Evolutionary conservation across 2,329 filamentous ascomycete genomes (phyloP), one percentile per base, ranked within the genome.

Genomic region (Sporothrix schenckii): DNA sequence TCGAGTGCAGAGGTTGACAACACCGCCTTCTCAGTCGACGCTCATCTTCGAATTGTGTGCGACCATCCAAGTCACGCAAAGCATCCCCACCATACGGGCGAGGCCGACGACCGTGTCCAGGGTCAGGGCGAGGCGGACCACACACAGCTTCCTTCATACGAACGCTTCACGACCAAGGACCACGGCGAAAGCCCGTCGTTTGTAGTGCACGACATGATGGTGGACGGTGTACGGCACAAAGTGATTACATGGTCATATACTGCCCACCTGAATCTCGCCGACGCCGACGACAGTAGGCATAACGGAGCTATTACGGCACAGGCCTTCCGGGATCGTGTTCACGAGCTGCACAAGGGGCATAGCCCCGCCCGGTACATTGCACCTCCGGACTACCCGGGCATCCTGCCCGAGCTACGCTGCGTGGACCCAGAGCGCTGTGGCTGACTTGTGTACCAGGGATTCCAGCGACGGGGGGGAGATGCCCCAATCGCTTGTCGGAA

Each of bases 391-490:
- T 11, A 69, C 41, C 66, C 50, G 9, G 66, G 70, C 4, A 69
- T 61, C 7, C 44, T 60, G 6, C 66, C 39, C 19, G 67, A 71
- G 67, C 52, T 71, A 39, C 70, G 70, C 61, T 71, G 70, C 47
- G 60, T 71, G n/a, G 70, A 71, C 49, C 66, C 70, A 3, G 58
- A 50, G n/a, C 70, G 70, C 11, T 69, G 70, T 24, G 34, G 61
- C 50, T 71, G 66, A 27, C 70, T 71, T 6, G 4, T 52, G 16
- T 71, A 71, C 44, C 66, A 60, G 10, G 67, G 67, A 5, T 56
- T 71, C 3, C 21, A 24, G 21, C 21, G 68, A 11, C 24, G 44
- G 44, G 19, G 19, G 27, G 11, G 4, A 11, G 58, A 11, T 3
- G 10, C 6, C 39, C 44, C 24, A 14, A 49, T 63, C 5, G 61